Base-by-base conservation (phyloP, 2,329 filamentous ascomycete genomes). In the Elsinoe perseae region DNA sequence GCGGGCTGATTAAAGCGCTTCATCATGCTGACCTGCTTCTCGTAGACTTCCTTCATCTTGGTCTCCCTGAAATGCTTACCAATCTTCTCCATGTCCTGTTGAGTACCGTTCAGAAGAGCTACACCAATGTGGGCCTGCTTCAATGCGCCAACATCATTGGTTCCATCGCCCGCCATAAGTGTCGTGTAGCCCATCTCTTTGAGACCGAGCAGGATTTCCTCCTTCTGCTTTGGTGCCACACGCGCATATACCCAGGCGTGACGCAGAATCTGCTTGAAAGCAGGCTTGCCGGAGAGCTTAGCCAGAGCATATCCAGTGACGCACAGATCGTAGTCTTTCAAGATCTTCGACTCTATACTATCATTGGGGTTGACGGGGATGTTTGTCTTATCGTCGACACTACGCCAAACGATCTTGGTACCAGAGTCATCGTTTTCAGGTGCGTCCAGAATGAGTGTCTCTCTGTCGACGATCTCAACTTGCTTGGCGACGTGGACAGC, bases 91-190 rank as follows among this genome's bases (percentile, higher is more conserved):
- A 98, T 80, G 69, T 97, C 93, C 20, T 97, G 88, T 62, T 84
- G 86, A 1, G 91, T 95, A 61, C 93, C 93, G 72, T 98, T 98
- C 63, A 98, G 82, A 50, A 98, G 83, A 20, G 93, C 93, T 61
- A 98, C 88, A 72, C 93, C 93, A 61, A 98, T 90, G 68, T 98
- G 93, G 38, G 93, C 93, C 74, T 98, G 93, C 78, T 98, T 98
- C 67, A 98, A 77, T 43, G 93, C 93, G 62, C 93, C 93, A 56
- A 98, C 93, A 68, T 98, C 93, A 71, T 98, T 98, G 56, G 93
- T 98, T 61, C 93, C 93, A 67, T 98, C 93, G 72, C 93, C 93
- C 65, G 91, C 95, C 93, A 98, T 98, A 60, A 98, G 81, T 27
- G 93, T 98, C 59, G 93, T 96, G 76, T 98, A 98, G 50, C 93